phyloP scores from a whole-genome alignment of 306 rosid genomes.

The Prunus persica region Prunus_persica_NCBIv2 NC_034009.1:41836001-41836500 shows the following conservation, averaged over 20 bases:
- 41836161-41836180: background rate
- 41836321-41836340: no score
- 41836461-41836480: background rate
- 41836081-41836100: background rate
- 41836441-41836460: background rate
- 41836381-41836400: background rate
- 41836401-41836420: background rate
- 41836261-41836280: background rate
- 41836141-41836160: background rate
- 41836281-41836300: background rate
- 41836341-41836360: background rate
- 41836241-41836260: background rate
- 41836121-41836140: background rate
- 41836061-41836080: slow-evolving; percentile 7
- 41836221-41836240: background rate
- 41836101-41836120: background rate
- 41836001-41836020: slow-evolving; percentile 2
- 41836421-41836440: background rate
- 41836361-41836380: background rate
- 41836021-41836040: background rate
- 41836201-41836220: no score
- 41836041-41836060: slow-evolving; percentile 14
- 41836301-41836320: background rate
- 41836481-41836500: background rate
- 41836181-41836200: no score